Evolutionary conservation across 2,329 filamentous ascomycete genomes (phyloP).

Genomic region (Ceratocystis colombiana): DNA sequence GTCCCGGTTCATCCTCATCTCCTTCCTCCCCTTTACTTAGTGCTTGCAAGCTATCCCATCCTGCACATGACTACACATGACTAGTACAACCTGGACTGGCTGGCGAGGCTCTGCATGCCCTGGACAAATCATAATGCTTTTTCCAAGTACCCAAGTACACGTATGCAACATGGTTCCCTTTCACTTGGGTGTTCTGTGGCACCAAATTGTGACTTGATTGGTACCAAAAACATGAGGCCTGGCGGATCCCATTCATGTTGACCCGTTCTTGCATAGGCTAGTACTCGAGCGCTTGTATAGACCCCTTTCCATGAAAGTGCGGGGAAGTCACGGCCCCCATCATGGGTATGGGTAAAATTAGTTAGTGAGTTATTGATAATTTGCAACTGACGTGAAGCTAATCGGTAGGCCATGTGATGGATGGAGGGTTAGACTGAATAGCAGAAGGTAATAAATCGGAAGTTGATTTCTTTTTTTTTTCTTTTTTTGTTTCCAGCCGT

Average conservation of each 20-base stretch:
- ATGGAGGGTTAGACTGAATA: not conserved
- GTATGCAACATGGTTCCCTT: constrained; percentile 1
- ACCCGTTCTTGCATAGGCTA: not conserved
- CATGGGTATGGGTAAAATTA: not conserved
- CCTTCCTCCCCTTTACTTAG: too few relatives aligned
- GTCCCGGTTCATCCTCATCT: not conserved
- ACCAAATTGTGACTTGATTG: not conserved
- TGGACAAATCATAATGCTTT: not conserved
- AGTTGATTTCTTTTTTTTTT: not conserved
- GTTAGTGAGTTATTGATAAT: not conserved
- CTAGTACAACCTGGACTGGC: not conserved
- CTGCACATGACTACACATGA: not conserved
- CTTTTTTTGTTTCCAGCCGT: not conserved
- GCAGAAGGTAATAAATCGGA: not conserved
- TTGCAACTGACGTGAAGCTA: not conserved
- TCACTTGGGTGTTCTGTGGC: not conserved
- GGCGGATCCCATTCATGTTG: not conserved
- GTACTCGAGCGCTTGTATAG: constrained; percentile 8
- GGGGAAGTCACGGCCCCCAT: not conserved
- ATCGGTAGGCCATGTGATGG: not conserved
- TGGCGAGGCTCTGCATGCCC: not conserved
- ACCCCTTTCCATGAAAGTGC: constrained; percentile 1
- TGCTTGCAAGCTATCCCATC: too few relatives aligned
- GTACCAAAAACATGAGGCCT: not conserved
- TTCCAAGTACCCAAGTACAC: not conserved